Conservation (phyloP, 345 rosid genomes). For the Citrus glauca region DNA sequence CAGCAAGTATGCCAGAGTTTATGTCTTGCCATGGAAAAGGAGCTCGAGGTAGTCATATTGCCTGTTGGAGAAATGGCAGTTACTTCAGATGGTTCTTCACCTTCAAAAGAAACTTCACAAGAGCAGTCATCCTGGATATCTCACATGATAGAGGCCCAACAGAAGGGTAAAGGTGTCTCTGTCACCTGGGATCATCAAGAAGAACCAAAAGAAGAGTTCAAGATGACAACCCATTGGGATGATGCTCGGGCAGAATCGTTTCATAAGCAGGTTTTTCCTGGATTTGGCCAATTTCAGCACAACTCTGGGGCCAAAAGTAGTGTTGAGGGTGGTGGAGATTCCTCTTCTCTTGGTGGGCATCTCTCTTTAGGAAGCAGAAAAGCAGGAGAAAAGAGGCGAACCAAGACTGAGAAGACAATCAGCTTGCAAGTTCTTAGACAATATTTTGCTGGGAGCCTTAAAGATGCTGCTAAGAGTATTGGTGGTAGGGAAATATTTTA, state of each 20-base stretch:
- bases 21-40: conserved; percentile 49
- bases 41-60: conserved; percentile 41
- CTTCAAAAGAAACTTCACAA: conserved; percentile 35
- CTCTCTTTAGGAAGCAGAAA: conserved; percentile 35
- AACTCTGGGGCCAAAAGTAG: conserved; percentile 30
- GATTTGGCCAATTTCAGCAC: conserved; percentile 32
- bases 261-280: conserved; percentile 33
- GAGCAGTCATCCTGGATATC: conserved; percentile 60
- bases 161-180: conserved; percentile 56
- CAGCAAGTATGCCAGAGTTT: conserved; percentile 51
- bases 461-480: conserved; percentile 92
- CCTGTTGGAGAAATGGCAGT: conserved; percentile 29
- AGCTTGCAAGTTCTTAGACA: conserved; percentile 83
- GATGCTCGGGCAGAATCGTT: conserved; percentile 28
- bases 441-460: conserved; percentile 91
- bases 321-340: conserved; percentile 21
- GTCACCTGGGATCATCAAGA: conserved; percentile 64
- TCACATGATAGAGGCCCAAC: conserved; percentile 52
- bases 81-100: conserved; percentile 34
- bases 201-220: conserved; percentile 61
- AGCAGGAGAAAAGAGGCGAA: conserved; percentile 56
- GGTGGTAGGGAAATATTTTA: conserved; percentile 60
- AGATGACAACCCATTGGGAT: conserved; percentile 40
- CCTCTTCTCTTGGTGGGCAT: conserved; percentile 32
- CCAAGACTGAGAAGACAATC: conserved; percentile 81